A percentile compares a stretch with the other conserved stretches of the same genome.
phyloP scores from a whole-genome alignment of 208 protist species.

The Endotrypanum monterogeii region DNA sequence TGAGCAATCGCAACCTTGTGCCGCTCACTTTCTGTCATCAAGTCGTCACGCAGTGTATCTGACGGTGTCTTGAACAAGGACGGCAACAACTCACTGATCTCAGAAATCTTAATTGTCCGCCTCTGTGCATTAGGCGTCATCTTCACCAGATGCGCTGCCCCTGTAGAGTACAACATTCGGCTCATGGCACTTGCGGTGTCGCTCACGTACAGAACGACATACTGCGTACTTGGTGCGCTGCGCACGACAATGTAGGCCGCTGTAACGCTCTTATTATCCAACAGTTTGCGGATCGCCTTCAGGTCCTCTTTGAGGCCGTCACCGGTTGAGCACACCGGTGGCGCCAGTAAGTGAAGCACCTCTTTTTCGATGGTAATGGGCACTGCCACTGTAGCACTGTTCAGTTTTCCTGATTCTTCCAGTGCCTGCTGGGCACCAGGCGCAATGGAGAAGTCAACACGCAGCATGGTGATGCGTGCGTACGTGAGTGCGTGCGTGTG shows the following conservation, averaged over 20 bases:
- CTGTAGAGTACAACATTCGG: slow-evolving; percentile 69
- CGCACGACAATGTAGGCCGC: slow-evolving; percentile 55
- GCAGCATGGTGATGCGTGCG: slow-evolving; percentile 31
- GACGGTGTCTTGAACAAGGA: slow-evolving; percentile 50
- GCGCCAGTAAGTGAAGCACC: slow-evolving; percentile 40
- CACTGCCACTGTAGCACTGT: slow-evolving; percentile 35
- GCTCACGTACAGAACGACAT: slow-evolving; percentile 56
- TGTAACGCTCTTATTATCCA: slow-evolving; percentile 28
- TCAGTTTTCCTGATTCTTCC: slow-evolving; percentile 33
- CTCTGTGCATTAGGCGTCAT: slow-evolving; percentile 30
- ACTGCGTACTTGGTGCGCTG: slow-evolving; percentile 28
- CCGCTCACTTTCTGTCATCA: slow-evolving; percentile 82
- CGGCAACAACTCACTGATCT: slow-evolving; percentile 39
- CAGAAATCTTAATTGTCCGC: slow-evolving; percentile 37
- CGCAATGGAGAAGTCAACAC: slow-evolving; percentile 63
- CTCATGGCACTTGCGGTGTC: slow-evolving; percentile 53
- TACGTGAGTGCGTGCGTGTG: not conserved
- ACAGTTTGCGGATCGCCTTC: slow-evolving; percentile 23
- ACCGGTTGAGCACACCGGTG: slow-evolving; percentile 30
- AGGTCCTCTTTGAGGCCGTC: slow-evolving; percentile 39
- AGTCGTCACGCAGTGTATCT: slow-evolving; percentile 32
- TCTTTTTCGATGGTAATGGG: slow-evolving; percentile 58
- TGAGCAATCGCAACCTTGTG: slow-evolving; percentile 43
- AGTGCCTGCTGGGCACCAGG: slow-evolving; percentile 39
- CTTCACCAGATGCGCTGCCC: slow-evolving; percentile 29